These are phyloP conservation scores for Penicillium occitanis DNA, from an alignment of 2,329 filamentous ascomycete genomes.

Conservation along the genomic window DNA sequence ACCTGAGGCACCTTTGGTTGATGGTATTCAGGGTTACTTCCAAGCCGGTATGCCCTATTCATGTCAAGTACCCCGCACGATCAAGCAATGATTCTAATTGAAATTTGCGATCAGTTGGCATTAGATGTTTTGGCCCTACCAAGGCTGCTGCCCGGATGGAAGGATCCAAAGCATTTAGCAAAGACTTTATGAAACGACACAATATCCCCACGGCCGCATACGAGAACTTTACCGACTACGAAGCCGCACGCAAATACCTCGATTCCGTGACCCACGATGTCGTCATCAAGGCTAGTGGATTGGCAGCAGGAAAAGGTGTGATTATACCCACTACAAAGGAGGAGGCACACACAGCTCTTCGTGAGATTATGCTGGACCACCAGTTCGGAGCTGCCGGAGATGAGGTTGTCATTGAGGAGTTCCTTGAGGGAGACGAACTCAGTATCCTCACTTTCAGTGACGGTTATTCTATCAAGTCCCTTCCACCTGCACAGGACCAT, in stretches of 20 bases:
- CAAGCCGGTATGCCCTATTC: constrained; percentile 47
- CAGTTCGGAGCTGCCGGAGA: constrained; percentile 84
- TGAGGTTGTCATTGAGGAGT: constrained; percentile 95
- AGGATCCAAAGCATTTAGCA: constrained; percentile 94
- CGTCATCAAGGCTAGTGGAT: constrained; percentile 90
- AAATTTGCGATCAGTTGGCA: constrained; percentile 53
- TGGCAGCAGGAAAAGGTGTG: constrained; percentile 94
- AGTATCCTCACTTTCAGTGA: constrained; percentile 91
- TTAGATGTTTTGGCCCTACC: constrained; percentile 82
- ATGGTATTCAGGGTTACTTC: constrained; percentile 84
- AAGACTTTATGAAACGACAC: constrained; percentile 94
- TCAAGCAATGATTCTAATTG: constrained; percentile 4
- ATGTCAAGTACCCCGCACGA: neutral
- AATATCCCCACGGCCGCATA: constrained; percentile 88
- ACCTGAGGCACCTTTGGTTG: constrained; percentile 90
- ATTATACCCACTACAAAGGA: constrained; percentile 79
- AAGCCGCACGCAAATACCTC: constrained; percentile 71
- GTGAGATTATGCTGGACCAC: constrained; percentile 84
- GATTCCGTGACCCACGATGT: constrained; percentile 69
- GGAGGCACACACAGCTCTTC: constrained; percentile 78
- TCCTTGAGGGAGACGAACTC: constrained; percentile 84
- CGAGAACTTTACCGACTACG: constrained; percentile 80
- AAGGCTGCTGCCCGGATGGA: constrained; percentile 85
- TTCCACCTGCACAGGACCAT: constrained; percentile 94
- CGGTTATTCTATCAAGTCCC: constrained; percentile 75